A percentile compares a stretch with the other conserved stretches of the same genome.
Evolutionary conservation across 1,139 yeast species (phyloP).

Genomic region (Insectozyma bohioensis): DNA sequence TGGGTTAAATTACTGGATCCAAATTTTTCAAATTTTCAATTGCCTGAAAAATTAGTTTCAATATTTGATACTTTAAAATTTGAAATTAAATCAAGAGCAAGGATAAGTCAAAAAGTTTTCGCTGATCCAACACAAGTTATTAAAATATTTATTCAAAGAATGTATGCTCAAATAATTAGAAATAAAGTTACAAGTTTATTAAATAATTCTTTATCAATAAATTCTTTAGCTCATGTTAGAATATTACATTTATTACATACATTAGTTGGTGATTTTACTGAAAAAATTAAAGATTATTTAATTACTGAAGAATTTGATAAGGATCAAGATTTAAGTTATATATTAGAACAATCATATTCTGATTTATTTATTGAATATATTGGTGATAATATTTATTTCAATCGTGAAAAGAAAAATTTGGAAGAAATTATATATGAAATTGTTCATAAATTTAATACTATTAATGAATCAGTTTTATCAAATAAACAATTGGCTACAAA

Average conservation of each 20-base stretch:
- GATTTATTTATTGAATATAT: constrained; percentile 75
- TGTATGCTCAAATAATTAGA: constrained; percentile 76
- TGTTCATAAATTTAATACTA: constrained; percentile 51
- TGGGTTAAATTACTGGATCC: constrained; percentile 43
- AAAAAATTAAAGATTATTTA: constrained; percentile 62
- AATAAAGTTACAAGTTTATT: constrained; percentile 64
- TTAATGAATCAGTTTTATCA: constrained; percentile 51
- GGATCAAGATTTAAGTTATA: constrained; percentile 46
- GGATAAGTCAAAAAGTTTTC: constrained; percentile 72
- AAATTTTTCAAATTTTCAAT: constrained; percentile 26
- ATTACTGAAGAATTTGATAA: constrained; percentile 46
- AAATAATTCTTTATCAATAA: constrained; percentile 61
- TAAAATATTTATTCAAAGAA: constrained; percentile 68
- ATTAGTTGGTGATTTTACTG: constrained; percentile 61
- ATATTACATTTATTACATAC: constrained; percentile 67
- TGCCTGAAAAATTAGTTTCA: constrained; percentile 22
- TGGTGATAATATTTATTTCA: constrained; percentile 68
- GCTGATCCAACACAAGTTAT: constrained; percentile 65
- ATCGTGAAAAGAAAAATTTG: constrained; percentile 68
- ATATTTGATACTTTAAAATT: constrained; percentile 34
- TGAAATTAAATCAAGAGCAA: constrained; percentile 66
- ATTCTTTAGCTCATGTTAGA: constrained; percentile 76
- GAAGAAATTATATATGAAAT: constrained; percentile 56
- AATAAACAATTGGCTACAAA: constrained; percentile 47
- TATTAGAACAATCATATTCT: constrained; percentile 69